A percentile compares a stretch with the other conserved stretches of the same genome.
Conservation (phyloP, 305 asterid species). For the Caryopteris hybrid region DNA sequence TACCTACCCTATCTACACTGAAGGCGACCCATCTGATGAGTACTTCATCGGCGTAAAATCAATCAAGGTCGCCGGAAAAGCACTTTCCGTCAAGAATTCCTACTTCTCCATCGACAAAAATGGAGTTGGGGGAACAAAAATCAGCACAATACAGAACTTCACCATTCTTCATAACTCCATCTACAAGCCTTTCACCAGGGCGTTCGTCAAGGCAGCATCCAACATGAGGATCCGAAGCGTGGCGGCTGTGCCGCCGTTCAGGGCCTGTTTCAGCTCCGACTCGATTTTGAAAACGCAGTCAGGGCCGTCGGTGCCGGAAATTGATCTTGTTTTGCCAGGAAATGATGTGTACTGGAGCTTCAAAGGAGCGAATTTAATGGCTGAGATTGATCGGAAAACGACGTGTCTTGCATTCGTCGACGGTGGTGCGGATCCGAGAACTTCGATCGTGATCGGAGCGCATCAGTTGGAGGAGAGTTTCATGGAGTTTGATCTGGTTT, state of each 20-base stretch:
- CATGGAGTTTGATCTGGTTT: conserved; percentile 53
- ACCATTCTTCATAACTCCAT: conserved; percentile 31
- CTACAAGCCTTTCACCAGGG: conserved; percentile 33
- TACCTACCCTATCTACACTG: conserved; percentile 7
- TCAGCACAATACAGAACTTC: conserved; percentile 33
- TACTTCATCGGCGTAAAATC: conserved; percentile 36
- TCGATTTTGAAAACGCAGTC: conserved; percentile 17
- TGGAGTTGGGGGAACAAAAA: conserved; percentile 40
- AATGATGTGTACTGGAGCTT: conserved; percentile 27
- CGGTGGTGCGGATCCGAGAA: conserved; percentile 40
- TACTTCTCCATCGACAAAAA: conserved; percentile 24
- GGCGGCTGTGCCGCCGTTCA: conserved; percentile 34
- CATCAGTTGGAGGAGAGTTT: conserved; percentile 56
- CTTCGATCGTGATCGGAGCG: conserved; percentile 52
- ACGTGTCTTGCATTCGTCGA: conserved; percentile 38
- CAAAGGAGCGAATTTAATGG: conserved; percentile 29
- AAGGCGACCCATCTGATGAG: conserved; percentile 37
- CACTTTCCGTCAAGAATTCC: conserved; percentile 18
- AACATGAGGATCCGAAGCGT: conserved; percentile 25
- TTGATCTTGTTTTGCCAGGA: conserved; percentile 5
- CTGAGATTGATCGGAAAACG: conserved; percentile 29
- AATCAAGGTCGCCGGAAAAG: conserved; percentile 20
- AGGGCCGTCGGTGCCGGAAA: conserved; percentile 26
- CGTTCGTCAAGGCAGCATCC: conserved; percentile 38
- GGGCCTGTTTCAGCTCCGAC: conserved; percentile 28